These are phyloP conservation scores for Mycosphaerella sp. DNA, from an alignment of 2,329 filamentous ascomycete genomes.

Conservation along the genomic window DNA sequence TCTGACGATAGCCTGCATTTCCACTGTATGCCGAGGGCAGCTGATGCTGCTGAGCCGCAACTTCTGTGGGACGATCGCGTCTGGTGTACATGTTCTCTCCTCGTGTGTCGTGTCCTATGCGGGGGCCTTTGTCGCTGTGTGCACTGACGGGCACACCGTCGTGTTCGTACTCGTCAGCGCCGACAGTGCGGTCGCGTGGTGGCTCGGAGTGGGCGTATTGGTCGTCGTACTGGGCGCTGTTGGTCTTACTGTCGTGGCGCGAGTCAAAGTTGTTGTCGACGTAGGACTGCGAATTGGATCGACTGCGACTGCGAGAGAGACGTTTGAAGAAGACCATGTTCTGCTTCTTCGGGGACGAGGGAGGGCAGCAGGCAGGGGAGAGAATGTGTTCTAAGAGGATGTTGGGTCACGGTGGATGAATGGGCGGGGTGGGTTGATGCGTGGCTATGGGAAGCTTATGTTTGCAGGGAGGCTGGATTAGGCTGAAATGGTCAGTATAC, in stretches of 20 bases:
- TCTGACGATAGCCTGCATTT: background rate
- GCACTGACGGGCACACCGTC: slow-evolving; percentile 28
- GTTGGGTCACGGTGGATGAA: too few species aligned
- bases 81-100: slow-evolving; percentile 41
- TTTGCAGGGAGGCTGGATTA: too few species aligned
- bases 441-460: too few species aligned
- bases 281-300: slow-evolving; percentile 43
- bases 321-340: slow-evolving; percentile 45
- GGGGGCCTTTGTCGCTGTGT: slow-evolving; percentile 28
- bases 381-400: too few species aligned
- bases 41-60: slow-evolving; percentile 13
- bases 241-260: slow-evolving; percentile 38
- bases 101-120: slow-evolving; percentile 15
- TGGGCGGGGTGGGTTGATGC: too few species aligned
- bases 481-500: too few species aligned
- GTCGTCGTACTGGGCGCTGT: slow-evolving; percentile 43
- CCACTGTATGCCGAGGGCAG: background rate
- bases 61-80: slow-evolving; percentile 38
- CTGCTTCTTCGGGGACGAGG: too few species aligned
- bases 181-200: slow-evolving; percentile 15
- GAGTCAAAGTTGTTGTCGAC: slow-evolving; percentile 38
- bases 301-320: slow-evolving; percentile 39
- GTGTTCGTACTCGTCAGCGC: slow-evolving; percentile 32
- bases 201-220: slow-evolving; percentile 29
- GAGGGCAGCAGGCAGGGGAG: too few species aligned